Evolutionary conservation across 352 stramenopile species (phyloP).

Genomic region (Pythium angustatum): DNA sequence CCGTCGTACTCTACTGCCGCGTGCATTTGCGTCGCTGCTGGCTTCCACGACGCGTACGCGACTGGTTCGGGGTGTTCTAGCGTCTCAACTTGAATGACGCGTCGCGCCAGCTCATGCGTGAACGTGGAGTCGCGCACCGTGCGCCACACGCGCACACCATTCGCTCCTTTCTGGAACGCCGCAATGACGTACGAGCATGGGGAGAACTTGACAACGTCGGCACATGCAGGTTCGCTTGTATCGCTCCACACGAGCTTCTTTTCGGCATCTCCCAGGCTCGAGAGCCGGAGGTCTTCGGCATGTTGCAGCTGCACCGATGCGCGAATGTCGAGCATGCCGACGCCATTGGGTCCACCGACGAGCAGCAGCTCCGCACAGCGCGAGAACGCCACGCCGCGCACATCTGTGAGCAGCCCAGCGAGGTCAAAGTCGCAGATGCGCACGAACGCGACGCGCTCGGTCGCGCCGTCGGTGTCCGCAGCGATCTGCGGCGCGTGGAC

Average conservation of each 20-base stretch:
- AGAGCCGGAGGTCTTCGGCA: constrained; percentile 18
- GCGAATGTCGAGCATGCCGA: constrained; percentile 59
- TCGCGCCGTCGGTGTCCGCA: not conserved
- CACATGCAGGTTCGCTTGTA: not conserved
- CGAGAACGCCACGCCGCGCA: constrained; percentile 68
- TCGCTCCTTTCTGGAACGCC: constrained; percentile 38
- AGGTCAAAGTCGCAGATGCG: constrained; percentile 52
- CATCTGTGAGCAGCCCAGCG: constrained; percentile 12
- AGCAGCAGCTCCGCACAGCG: constrained; percentile 62
- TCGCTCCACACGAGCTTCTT: constrained; percentile 39
- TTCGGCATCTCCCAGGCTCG: constrained; percentile 13
- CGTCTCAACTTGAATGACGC: constrained; percentile 37
- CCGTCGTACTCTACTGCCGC: constrained; percentile 58
- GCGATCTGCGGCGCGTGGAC: constrained; percentile 64
- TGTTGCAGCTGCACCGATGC: constrained; percentile 13
- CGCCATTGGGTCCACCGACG: constrained; percentile 41
- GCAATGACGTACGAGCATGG: constrained; percentile 70
- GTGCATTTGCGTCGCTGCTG: constrained; percentile 57
- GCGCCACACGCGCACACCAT: constrained; percentile 58
- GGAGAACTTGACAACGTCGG: constrained; percentile 76
- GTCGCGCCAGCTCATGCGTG: not conserved
- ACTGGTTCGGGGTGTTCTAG: constrained; percentile 64
- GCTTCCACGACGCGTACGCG: constrained; percentile 83
- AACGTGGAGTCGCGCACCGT: constrained; percentile 32
- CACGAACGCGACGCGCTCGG: constrained; percentile 44